Evolutionary conservation across 192 early-diverging fungal genomes (phyloP), one percentile per base, ranked within the genome.

Genomic region (Dissophora globulifera): DNA sequence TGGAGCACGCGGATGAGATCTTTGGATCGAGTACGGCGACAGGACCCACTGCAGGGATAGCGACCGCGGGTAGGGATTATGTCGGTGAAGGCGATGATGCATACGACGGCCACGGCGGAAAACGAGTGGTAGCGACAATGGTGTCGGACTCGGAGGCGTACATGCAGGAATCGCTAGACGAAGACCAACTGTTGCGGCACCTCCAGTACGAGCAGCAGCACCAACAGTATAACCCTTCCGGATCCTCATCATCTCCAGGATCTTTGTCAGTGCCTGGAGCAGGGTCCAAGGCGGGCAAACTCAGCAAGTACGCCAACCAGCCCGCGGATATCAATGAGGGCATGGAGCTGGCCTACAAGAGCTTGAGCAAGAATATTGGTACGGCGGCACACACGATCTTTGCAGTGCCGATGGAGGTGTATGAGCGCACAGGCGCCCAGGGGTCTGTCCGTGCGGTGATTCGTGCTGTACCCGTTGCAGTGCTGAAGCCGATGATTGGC

Each of bases 401-500:
- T 81, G 93, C 95, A 12, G 93, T 95, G 8, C 96, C 95, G 0
- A 92, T 88, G 68, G 90, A 94, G 48, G 88, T 93, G 11, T 88
- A 93, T 58, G 91, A 94, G 56, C 81, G 67, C 27, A 83, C 70
- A 38, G 82, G 65, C 66, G 68, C 79, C 4, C 83, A 85, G 47
- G 82, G 88, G 47, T 84, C 89, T 33, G 81, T 87, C 4, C 81
- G 81, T 10, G 87, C 93, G 0, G 92, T 93, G 12, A 88, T 91
- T 26, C 75, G 84, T 20, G 93, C 92, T 2, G 89, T 98, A 26
- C 97, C 97, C 0, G 91, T 94, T 17, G 94, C 97, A 1, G 90
- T 96, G 30, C 82, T 98, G 25, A 93, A 93, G 78, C 97, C 97
- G 0, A 94, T 97, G 90, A 97, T 98, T 79, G 95, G 97, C 0